phyloP scores from a whole-genome alignment of 805 yeast genomes.

The Alloascoidea africana region DNA sequence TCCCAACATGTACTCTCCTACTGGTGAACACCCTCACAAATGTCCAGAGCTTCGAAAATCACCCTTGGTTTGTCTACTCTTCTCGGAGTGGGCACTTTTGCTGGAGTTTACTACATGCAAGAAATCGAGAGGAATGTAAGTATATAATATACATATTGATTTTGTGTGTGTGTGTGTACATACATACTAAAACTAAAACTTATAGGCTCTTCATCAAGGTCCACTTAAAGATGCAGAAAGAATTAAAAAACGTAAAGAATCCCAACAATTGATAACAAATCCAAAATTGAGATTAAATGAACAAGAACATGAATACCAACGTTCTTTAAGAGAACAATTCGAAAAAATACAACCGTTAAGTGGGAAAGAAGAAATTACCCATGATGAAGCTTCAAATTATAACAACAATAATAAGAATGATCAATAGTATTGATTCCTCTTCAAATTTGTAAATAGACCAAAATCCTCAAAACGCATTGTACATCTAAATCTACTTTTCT shows the following conservation, averaged over 20 bases:
- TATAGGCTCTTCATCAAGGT: conserved; percentile 28
- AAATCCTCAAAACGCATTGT: no score
- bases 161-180: no score
- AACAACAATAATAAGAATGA: no score
- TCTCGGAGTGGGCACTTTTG: conserved; percentile 41
- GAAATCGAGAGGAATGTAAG: conserved; percentile 41
- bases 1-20: no score
- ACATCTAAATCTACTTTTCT: no score
- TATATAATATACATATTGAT: no score
- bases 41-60: conserved; percentile 72
- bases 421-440: no score
- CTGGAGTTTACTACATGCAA: conserved; percentile 60
- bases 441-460: no score
- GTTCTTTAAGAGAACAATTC: conserved; percentile 24
- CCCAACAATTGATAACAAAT: no score
- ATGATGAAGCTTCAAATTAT: neutral
- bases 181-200: no score
- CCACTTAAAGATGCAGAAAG: conserved; percentile 44
- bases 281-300: conserved; percentile 26
- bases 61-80: conserved; percentile 48
- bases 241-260: conserved; percentile 19
- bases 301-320: conserved; percentile 34
- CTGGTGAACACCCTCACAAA: no score
- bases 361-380: conserved; percentile 12
- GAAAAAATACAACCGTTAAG: conserved; percentile 30